Base-by-base conservation (phyloP, 2,329 filamentous ascomycete species). In the Botrytis byssoidea region DNA sequence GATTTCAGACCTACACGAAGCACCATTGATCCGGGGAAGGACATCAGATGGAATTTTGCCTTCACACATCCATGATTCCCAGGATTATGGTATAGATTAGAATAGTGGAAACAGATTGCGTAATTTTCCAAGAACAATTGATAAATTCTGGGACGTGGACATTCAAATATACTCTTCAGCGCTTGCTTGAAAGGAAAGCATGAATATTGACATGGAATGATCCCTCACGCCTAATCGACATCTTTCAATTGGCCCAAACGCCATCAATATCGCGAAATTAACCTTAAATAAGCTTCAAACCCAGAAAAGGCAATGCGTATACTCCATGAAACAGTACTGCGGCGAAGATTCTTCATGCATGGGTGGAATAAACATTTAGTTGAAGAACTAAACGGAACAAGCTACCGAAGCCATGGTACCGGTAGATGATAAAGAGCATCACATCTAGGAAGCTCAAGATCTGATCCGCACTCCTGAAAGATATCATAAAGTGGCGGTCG, bases 1-100 rank as follows among this genome's bases (percentile, higher is more conserved):
- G 20, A 40, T 42, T 6, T 25, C 16, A 69, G 48, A 57, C 48
- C 55, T 55, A 42, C 16, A 69, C 42, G 35, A 42, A 69, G 48
- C 35, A 42, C 66, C 35, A 57, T 69, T 69, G 37, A 69, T 69
- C 16, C 35, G 25, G 35, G n/a, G 48, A 59, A 57, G 66, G 5
- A n/a, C 12, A 42, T 42, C 35, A 59, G 9, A 69, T 57, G 51
- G 51, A 7, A 29, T 18, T 9, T n/a, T 16, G 12, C 32, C 7
- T 2, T 3, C 9, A 8, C 16, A 57, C 40, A 14, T 29, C 10
- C 46, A 3, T 18, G 7, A 29, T 20, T 57, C 16, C 16, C 9
- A 8, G 1, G 5, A 40, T n/a, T 55, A 1, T 16, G 22, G 40
- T 29, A 5, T 42, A 22, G 18, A 42, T 40, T 4, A 57, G 18